phyloP scores from a whole-genome alignment of 176 grass and related monocot species.

The Panicum miliaceum region DNA sequence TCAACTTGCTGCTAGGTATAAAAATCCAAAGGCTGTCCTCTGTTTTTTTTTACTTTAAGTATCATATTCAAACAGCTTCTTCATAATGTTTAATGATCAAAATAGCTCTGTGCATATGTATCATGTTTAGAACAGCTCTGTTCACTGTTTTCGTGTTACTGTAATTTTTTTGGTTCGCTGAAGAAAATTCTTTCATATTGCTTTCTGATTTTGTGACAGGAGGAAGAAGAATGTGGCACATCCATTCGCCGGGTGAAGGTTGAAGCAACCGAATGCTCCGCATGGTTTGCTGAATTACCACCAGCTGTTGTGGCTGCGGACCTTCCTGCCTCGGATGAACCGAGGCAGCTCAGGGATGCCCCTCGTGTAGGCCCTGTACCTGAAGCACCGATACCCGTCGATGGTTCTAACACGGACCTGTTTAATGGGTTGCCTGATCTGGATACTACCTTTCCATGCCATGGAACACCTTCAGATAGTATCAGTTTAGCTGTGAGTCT shows the following conservation, averaged over 20 bases:
- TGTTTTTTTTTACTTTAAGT: neutral
- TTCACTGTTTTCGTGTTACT: neutral
- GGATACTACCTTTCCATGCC: neutral
- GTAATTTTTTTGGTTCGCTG: neutral
- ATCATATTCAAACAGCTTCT: neutral
- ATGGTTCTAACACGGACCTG: neutral
- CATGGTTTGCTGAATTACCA: neutral
- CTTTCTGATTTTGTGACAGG: conserved; percentile 21
- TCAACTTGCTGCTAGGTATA: neutral
- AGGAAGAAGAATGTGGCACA: conserved; percentile 16
- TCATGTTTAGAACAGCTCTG: neutral
- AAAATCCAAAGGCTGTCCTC: neutral
- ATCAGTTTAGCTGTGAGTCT: conserved; percentile 54
- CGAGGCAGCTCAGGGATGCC: neutral
- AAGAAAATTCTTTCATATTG: neutral
- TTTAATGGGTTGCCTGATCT: conserved; percentile 15
- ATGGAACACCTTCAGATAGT: conserved; percentile 40
- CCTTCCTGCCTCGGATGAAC: conserved; percentile 38
- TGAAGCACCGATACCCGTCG: neutral
- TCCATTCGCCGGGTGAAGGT: conserved; percentile 6
- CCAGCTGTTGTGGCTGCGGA: conserved; percentile 18
- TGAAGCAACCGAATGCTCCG: conserved; percentile 22
- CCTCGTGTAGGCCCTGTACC: neutral
- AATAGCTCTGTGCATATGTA: neutral
- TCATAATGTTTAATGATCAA: neutral